Conservation (phyloP, 129 eudicot genomes). For the Smallanthus sonchifolius region DNA sequence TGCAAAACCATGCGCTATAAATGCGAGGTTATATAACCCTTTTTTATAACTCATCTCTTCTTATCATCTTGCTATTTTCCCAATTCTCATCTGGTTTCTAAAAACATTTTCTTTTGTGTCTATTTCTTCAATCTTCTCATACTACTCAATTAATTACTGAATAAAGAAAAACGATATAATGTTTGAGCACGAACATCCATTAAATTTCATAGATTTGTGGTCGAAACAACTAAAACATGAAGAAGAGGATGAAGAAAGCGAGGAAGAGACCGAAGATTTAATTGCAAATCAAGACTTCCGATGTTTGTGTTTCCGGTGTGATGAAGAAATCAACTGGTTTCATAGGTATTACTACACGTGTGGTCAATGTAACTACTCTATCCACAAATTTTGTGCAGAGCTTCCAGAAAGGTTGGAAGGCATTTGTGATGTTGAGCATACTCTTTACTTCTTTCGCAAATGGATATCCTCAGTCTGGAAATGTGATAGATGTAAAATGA, state of each 20-base stretch:
- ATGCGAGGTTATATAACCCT: background rate
- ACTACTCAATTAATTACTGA: background rate
- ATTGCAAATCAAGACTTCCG: background rate
- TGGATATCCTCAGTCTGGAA: background rate
- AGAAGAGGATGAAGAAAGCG: background rate
- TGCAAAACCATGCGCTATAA: background rate
- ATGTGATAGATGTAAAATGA: background rate
- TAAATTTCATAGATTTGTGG: background rate
- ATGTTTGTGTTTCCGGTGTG: background rate
- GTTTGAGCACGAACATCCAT: background rate
- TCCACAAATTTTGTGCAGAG: background rate
- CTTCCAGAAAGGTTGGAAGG: background rate
- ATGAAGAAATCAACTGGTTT: background rate
- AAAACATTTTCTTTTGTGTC: background rate
- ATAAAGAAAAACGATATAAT: background rate
- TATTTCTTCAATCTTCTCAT: background rate
- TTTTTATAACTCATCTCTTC: background rate
- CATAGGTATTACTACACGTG: background rate
- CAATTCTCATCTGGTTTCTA: background rate
- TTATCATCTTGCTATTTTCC: background rate
- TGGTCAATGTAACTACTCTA: background rate
- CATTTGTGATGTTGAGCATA: background rate
- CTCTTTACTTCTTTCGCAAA: background rate
- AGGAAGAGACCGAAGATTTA: background rate
- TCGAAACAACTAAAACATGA: background rate